These are phyloP conservation scores for Fusarium sp. DNA, from an alignment of 2,329 filamentous ascomycete species.

Conservation along the genomic window DNA sequence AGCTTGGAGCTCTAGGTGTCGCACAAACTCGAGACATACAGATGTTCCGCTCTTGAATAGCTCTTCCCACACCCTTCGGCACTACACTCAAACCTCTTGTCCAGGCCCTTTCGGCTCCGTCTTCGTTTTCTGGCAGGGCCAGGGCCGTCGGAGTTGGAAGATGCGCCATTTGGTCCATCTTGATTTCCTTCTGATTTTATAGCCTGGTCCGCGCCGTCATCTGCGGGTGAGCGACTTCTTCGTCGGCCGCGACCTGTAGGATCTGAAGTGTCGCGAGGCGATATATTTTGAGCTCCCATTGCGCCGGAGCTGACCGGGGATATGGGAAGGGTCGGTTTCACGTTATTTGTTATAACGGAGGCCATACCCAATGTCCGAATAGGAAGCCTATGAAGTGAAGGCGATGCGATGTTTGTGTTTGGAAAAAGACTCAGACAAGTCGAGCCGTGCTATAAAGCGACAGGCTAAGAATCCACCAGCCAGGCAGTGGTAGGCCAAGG, in stretches of 20 bases:
- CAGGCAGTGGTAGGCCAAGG: conserved; percentile 22
- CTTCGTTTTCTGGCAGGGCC: conserved; percentile 71
- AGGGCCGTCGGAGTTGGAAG: conserved; percentile 62
- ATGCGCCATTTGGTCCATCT: conserved; percentile 51
- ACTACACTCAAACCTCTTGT: conserved; percentile 85
- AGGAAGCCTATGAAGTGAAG: neutral
- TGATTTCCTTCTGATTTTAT: conserved; percentile 47
- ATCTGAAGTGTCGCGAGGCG: conserved; percentile 46
- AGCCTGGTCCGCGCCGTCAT: conserved; percentile 53
- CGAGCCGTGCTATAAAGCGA: neutral
- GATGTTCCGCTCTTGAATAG: conserved; percentile 94
- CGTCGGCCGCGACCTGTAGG: conserved; percentile 49
- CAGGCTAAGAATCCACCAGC: conserved; percentile 7
- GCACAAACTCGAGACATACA: conserved; percentile 63
- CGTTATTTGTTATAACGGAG: conserved; percentile 38
- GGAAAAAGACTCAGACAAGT: neutral
- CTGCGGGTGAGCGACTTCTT: conserved; percentile 53
- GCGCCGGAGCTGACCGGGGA: conserved; percentile 50
- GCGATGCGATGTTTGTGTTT: neutral
- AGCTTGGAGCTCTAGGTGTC: conserved; percentile 1
- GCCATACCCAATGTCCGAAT: conserved; percentile 36
- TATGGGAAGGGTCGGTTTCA: conserved; percentile 49
- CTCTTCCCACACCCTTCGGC: conserved; percentile 91
- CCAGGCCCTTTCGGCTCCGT: conserved; percentile 78
- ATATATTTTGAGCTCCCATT: conserved; percentile 54